Evolutionary conservation across 768 basidiomycete genomes (phyloP), one percentile per base, ranked within the genome.

Genomic region (Pulveroboletus sp.): DNA sequence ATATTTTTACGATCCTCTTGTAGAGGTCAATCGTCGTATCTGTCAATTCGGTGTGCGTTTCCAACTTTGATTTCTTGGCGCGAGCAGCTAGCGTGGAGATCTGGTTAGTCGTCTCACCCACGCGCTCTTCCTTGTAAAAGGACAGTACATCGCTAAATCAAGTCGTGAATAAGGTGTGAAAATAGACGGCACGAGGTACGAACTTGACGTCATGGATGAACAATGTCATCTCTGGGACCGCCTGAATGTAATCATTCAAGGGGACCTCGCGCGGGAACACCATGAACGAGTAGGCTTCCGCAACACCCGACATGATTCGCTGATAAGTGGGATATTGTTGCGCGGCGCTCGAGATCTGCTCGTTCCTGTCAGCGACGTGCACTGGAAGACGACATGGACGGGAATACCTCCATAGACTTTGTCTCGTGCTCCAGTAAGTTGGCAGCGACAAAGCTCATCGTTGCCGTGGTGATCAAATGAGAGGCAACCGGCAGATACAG

Each of bases 41-140:
- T 6, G 64, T 60, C 6, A 73, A 30, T 3, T 49, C 50, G 1
- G 35, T n/a, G 2, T 68, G 58, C 6, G 55, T 57, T 8, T 67
- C 64, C 41, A 64, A 39, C 47, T 72, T 73, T 5, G 64, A 54
- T 7, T 47, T 41, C 3, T 56, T 50, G 3, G 55, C 49, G 26
- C 52, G 59, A 10, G 54, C 51, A 0, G 73, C 72, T 0, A 67
- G 47, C 14, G 61, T 51, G 0, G 74, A 72, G 31, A 74, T 55
- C 26, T 61, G 68, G 49, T 73, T 74, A 32, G 64, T 61, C 5
- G 52, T 49, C 45, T 75, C 74, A 3, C 64, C 67, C 0, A 46
- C 61, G 2, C 61, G 46, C 44, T 75, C 73, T 61, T 76, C 74
- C 49, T 75, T 67, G 50, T 75, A 70, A 47, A 75, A 74, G 0